Evolutionary conservation across 768 basidiomycete species (phyloP).

Genomic region (Aureoboletus auriporus): DNA sequence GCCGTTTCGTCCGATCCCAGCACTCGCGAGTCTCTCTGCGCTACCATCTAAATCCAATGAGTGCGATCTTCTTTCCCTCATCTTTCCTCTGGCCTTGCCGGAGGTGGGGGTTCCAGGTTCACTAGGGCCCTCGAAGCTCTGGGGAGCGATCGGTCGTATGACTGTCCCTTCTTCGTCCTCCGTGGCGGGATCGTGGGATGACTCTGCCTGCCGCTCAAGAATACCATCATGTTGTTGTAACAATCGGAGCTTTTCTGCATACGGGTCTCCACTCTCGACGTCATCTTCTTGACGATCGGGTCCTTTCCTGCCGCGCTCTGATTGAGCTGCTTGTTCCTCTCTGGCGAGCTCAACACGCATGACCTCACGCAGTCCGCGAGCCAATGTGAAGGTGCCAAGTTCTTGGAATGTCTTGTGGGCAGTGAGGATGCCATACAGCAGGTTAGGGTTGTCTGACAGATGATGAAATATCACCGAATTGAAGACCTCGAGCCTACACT

Average conservation of each 20-base stretch:
- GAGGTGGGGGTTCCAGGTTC: conserved; percentile 40
- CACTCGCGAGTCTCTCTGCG: conserved; percentile 61
- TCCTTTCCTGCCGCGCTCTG: conserved; percentile 22
- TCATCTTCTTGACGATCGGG: conserved; percentile 16
- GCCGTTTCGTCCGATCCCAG: conserved; percentile 80
- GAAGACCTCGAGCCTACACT: conserved; percentile 80
- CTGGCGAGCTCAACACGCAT: conserved; percentile 66
- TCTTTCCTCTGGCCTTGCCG: conserved; percentile 92
- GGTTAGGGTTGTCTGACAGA: conserved; percentile 78
- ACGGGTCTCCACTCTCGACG: conserved; percentile 23
- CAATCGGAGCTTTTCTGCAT: conserved; percentile 64
- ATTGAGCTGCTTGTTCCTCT: conserved; percentile 54
- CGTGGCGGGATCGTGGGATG: conserved; percentile 9
- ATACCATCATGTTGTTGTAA: conserved; percentile 48
- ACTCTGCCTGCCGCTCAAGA: conserved; percentile 21
- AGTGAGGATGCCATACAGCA: conserved; percentile 82
- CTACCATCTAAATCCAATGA: conserved; percentile 48
- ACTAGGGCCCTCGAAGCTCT: conserved; percentile 34
- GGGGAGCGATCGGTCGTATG: conserved; percentile 40
- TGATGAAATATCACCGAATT: conserved; percentile 79
- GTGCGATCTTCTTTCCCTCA: conserved; percentile 67
- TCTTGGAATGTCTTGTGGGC: conserved; percentile 85
- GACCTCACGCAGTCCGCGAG: conserved; percentile 82
- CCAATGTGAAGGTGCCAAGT: conserved; percentile 87
- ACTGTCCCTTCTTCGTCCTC: conserved; percentile 14